Conservation (phyloP, 1,284 basidiomycete genomes). For the Marasmius fiardii region DNA sequence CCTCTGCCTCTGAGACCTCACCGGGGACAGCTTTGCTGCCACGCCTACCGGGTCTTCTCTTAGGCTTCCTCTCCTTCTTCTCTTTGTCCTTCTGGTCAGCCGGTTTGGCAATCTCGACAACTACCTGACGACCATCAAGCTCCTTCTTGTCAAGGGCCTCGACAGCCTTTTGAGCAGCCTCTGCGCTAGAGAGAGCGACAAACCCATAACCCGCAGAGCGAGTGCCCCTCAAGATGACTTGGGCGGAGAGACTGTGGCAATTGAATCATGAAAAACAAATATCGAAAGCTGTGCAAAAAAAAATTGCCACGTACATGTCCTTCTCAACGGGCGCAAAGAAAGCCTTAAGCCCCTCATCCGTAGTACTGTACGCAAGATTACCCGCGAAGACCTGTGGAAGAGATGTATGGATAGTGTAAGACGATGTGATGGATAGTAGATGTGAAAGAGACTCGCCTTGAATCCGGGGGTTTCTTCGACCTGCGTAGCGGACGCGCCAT, state of each 20-base stretch:
- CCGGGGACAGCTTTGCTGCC: conserved; percentile 80
- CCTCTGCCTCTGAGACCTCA: conserved; percentile 83
- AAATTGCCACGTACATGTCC: conserved; percentile 68
- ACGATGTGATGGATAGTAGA: conserved; percentile 13
- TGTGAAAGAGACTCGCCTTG: conserved; percentile 50
- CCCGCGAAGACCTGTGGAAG: conserved; percentile 74
- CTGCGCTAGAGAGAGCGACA: conserved; percentile 76
- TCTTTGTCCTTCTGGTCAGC: conserved; percentile 82
- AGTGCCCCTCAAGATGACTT: conserved; percentile 77
- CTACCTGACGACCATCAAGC: conserved; percentile 83
- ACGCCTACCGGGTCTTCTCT: conserved; percentile 76
- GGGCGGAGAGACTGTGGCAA: conserved; percentile 58
- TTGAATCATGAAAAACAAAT: conserved; percentile 15
- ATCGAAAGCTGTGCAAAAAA: conserved; percentile 33
- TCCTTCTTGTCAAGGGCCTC: conserved; percentile 84
- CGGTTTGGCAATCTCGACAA: conserved; percentile 89
- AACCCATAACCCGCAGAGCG: conserved; percentile 92
- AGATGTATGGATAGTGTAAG: conserved; percentile 12
- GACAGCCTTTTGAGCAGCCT: conserved; percentile 84
- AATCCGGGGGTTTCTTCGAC: conserved; percentile 71
- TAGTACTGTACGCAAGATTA: conserved; percentile 85
- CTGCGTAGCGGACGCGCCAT: conserved; percentile 76
- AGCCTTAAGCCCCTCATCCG: conserved; percentile 86
- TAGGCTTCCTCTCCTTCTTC: conserved; percentile 70
- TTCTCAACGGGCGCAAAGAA: conserved; percentile 81